A percentile compares a stretch with the other conserved stretches of the same genome.
Evolutionary conservation across 1,284 basidiomycete species (phyloP).

Genomic region (Puccinia sorghi): DNA sequence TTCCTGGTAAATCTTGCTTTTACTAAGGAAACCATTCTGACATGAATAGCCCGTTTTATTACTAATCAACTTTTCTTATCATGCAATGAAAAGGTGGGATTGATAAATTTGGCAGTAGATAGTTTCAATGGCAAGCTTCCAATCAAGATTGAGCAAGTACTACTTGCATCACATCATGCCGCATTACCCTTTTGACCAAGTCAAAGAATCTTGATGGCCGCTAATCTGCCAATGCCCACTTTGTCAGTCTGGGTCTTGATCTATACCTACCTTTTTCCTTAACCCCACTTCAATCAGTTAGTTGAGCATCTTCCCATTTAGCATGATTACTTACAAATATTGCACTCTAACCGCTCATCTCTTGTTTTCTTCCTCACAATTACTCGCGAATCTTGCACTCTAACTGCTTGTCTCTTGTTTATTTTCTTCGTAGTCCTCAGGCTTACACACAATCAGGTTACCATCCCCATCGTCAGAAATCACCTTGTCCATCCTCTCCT

Average conservation of each 20-base stretch:
- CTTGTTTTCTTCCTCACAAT: too few species aligned
- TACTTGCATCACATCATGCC: slow-evolving; percentile 18
- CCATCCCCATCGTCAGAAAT: not conserved
- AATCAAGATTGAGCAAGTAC: not conserved
- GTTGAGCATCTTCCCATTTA: not conserved
- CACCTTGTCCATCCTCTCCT: not conserved
- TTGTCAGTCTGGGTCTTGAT: too few species aligned
- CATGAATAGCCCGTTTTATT: slow-evolving; percentile 21
- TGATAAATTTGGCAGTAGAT: slow-evolving; percentile 59
- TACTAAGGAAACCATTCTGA: too few species aligned
- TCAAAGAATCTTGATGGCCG: too few species aligned
- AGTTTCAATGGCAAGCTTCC: not conserved
- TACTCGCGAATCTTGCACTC: not conserved
- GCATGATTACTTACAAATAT: too few species aligned
- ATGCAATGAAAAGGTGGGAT: slow-evolving; percentile 58
- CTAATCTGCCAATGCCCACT: too few species aligned
- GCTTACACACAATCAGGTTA: not conserved
- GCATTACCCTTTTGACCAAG: not conserved
- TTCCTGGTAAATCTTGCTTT: too few species aligned
- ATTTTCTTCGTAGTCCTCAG: not conserved
- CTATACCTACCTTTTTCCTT: not conserved
- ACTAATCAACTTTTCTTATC: not conserved
- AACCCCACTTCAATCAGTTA: not conserved
- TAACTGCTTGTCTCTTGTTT: not conserved
- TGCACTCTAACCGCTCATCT: too few species aligned